These are phyloP conservation scores for Vitis hybrid DNA, from an alignment of 177 flowering plant genomes.

Conservation along the genomic window DNA sequence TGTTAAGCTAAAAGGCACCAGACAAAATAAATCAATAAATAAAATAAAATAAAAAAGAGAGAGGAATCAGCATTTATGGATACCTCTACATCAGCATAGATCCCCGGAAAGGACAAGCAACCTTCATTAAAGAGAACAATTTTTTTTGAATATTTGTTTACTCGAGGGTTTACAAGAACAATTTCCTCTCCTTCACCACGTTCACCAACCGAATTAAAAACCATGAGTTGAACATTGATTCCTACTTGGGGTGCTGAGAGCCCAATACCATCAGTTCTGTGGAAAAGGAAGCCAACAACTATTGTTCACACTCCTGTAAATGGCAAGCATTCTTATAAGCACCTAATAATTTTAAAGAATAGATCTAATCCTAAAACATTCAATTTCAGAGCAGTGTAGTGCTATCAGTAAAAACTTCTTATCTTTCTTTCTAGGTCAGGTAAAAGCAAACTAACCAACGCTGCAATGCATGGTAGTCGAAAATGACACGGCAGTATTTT, in stretches of 20 bases:
- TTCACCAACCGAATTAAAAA: constrained; percentile 86
- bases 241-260: constrained; percentile 99
- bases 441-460: no score
- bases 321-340: constrained; percentile 9
- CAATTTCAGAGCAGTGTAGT: no score
- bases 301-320: constrained; percentile 37
- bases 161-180: constrained; percentile 88
- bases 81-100: constrained; percentile 93
- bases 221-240: constrained; percentile 90
- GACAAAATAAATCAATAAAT: background rate
- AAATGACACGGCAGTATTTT: no score
- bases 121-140: constrained; percentile 72
- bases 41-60: background rate
- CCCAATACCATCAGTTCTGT: constrained; percentile 98
- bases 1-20: background rate
- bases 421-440: no score
- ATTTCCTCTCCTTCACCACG: constrained; percentile 93
- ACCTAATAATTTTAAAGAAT: background rate
- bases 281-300: constrained; percentile 46
- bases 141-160: constrained; percentile 63
- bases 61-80: background rate
- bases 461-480: no score
- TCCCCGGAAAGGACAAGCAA: constrained; percentile 92
- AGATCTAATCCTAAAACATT: no score
- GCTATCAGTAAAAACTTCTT: no score